These are phyloP conservation scores for Boletus reticuloceps DNA, from an alignment of 768 basidiomycete genomes.

Conservation along the genomic window DNA sequence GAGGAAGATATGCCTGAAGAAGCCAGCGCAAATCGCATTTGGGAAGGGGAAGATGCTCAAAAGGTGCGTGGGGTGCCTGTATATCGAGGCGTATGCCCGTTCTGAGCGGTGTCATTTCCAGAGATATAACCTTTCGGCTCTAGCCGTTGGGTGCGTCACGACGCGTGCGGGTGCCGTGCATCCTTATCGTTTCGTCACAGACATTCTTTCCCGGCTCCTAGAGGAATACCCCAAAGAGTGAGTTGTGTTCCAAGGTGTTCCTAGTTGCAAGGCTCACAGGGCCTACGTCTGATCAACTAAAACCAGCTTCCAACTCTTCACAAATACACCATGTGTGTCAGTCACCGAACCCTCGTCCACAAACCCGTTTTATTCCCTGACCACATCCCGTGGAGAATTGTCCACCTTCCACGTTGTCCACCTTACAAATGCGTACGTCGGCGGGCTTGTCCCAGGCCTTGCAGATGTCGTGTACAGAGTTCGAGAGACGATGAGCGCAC, in stretches of 20 bases:
- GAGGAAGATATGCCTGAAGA: constrained; percentile 51
- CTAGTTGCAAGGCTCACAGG: constrained; percentile 1
- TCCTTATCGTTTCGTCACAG: constrained; percentile 68
- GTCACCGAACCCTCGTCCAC: constrained; percentile 28
- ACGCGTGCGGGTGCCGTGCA: constrained; percentile 62
- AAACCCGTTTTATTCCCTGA: constrained; percentile 35
- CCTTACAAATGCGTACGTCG: constrained; percentile 55
- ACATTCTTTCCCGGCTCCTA: constrained; percentile 52
- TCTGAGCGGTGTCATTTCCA: constrained; percentile 22
- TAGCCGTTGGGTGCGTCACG: constrained; percentile 48
- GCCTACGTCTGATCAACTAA: not conserved
- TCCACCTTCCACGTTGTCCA: constrained; percentile 44
- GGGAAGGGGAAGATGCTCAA: constrained; percentile 33
- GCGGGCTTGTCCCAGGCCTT: constrained; percentile 44
- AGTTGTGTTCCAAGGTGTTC: constrained; percentile 17
- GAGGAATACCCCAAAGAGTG: constrained; percentile 41
- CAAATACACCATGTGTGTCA: constrained; percentile 40
- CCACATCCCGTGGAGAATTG: constrained; percentile 43
- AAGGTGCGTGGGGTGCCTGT: constrained; percentile 26
- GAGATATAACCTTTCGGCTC: constrained; percentile 48
- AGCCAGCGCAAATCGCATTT: constrained; percentile 26
- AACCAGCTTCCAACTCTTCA: constrained; percentile 40
- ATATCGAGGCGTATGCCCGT: not conserved
- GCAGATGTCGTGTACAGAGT: constrained; percentile 28
- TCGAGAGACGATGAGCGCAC: constrained; percentile 63